Base-by-base conservation (phyloP, 2,329 filamentous ascomycete genomes). In the Helminthosporium solani region DNA sequence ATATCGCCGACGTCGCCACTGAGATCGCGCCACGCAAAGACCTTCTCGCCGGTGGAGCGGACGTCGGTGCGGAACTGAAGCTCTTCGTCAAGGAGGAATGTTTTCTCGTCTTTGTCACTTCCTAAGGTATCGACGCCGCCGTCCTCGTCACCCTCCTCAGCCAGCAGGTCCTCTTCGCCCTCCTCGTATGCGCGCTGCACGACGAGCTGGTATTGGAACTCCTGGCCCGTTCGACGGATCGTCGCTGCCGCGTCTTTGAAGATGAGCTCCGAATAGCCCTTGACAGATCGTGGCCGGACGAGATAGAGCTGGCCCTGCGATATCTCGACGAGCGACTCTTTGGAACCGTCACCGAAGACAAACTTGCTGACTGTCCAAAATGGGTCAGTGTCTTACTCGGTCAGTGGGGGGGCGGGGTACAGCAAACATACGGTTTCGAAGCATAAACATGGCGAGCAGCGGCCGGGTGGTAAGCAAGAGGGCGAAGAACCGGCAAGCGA, bases 181-280 rank as follows among this genome's bases (percentile, higher is more conserved):
- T 99, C 94, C 67, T 99, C 94, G 77, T 95, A 99, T 48, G 92
- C 92, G 50, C 94, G 84, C 70, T 99, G 94, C 33, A 97, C 83
- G 33, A 97, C 92, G 11, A 99, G 88, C 70, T 99, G 94, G 70
- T 97, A 99, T 64, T 99, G 91, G 64, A 88, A 96, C 43, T 97
- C 90, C 69, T 96, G 91, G 16, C 88, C 91, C 14, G 94, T 97
- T 54, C 89, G 85, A 55, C 95, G 87, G 64, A 99, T 95, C 53
- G 87, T 90, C 42, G 92, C 90, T 37, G 90, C 88, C 31, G 90
- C 87, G 83, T 99, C 94, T 72, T 94, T 96, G 80, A 96, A 99
- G 73, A 99, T 95, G 67, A 97, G 90, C 73, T 99, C 94, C 1
- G 92, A 96, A 70, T 96, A 97, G 56, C 94, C 94, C 72, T 99